Conservation (phyloP, 1,139 yeast species). For the Ogataea hybrid region DNA sequence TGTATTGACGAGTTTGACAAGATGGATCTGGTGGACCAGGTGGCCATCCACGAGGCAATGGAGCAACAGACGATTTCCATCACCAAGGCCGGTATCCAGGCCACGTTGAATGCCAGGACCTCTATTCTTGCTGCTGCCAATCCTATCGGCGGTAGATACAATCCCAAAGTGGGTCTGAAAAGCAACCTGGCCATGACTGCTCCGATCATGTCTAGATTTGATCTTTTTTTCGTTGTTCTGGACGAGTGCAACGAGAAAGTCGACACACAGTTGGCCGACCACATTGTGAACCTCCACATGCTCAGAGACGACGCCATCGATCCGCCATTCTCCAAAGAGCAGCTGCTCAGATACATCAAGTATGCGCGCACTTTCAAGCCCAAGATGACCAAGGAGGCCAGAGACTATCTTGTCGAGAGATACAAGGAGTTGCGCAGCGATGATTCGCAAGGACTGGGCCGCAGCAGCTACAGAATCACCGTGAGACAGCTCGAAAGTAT, state of each 20-base stretch:
- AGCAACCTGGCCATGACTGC: conserved; percentile 97
- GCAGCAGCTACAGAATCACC: conserved; percentile 88
- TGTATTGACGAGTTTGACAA: conserved; percentile 98
- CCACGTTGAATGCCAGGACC: conserved; percentile 93
- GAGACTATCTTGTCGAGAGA: conserved; percentile 71
- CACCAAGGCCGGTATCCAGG: conserved; percentile 98
- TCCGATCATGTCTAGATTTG: conserved; percentile 98
- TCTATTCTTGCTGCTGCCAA: conserved; percentile 97
- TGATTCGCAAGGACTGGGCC: conserved; percentile 89
- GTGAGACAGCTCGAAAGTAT: conserved; percentile 95
- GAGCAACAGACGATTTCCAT: conserved; percentile 98
- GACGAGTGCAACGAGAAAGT: conserved; percentile 94
- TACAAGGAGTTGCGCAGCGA: conserved; percentile 87
- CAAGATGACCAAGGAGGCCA: conserved; percentile 76
- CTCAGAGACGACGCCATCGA: conserved; percentile 84
- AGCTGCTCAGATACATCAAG: conserved; percentile 81
- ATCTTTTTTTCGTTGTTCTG: conserved; percentile 86
- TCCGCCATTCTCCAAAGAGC: conserved; percentile 90
- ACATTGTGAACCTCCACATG: conserved; percentile 93
- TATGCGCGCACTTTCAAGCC: conserved; percentile 96
- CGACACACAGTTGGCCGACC: conserved; percentile 87
- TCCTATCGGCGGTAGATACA: conserved; percentile 94
- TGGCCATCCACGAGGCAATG: conserved; percentile 99
- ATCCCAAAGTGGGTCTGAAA: conserved; percentile 78
- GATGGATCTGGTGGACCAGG: conserved; percentile 95